Conservation (phyloP, 345 rosid genomes). For the Aurinia saxatilis region DNA sequence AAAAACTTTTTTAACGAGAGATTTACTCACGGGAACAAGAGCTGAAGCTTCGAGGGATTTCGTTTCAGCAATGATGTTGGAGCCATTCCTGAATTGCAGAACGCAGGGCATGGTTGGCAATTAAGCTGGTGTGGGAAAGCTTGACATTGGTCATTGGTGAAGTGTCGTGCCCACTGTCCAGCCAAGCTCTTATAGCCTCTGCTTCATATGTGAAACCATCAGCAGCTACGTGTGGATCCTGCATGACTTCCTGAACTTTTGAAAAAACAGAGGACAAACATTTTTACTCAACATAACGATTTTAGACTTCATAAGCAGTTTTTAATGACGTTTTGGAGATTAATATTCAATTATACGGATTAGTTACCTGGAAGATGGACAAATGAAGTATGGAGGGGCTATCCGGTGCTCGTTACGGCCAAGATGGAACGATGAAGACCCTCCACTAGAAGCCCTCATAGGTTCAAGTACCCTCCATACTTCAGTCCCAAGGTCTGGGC, state of each 20-base stretch:
- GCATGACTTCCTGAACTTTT: conserved; percentile 68
- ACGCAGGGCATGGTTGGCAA: conserved; percentile 50
- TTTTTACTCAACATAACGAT: neutral
- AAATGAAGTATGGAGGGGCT: conserved; percentile 66
- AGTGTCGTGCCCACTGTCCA: conserved; percentile 50
- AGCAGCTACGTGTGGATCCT: conserved; percentile 74
- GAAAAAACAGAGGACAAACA: neutral
- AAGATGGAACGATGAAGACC: conserved; percentile 39
- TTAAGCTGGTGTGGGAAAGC: conserved; percentile 37
- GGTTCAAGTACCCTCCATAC: conserved; percentile 88
- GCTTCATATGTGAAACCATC: conserved; percentile 85
- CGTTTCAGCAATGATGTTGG: conserved; percentile 33
- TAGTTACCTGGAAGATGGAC: conserved; percentile 73
- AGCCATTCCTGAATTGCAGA: conserved; percentile 62
- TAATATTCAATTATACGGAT: neutral
- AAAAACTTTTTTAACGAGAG: conserved; percentile 1
- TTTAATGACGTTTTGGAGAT: neutral
- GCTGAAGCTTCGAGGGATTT: neutral
- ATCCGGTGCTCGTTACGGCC: conserved; percentile 48
- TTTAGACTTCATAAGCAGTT: neutral
- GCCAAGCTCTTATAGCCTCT: conserved; percentile 71
- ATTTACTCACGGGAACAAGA: neutral
- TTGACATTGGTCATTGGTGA: conserved; percentile 71
- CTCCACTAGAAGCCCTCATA: conserved; percentile 80
- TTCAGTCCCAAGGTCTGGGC: conserved; percentile 76